Base-by-base conservation (phyloP, 169 alveolate species). In the Eimeria zaria region DNA sequence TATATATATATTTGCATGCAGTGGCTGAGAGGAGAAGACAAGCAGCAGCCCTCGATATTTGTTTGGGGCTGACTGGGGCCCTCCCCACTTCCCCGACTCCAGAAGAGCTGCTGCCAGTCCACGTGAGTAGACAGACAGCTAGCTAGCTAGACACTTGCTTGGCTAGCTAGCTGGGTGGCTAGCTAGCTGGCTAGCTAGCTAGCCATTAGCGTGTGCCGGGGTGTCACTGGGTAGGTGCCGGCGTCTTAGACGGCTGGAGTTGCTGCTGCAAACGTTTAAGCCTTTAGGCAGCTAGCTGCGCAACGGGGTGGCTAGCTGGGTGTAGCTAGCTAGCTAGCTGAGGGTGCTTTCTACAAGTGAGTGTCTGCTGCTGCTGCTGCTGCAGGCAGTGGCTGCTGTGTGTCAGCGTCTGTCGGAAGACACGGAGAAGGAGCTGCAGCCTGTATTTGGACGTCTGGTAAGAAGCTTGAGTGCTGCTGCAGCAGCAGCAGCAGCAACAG, bases 361-460 rank as follows among this genome's bases (percentile, higher is more conserved):
- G n/a, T n/a, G n/a, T 6, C 51, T 73, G 83, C 83, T 78, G 55
- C 44, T 78, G 69, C 44, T 39, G 51, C 62, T 46, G 69, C 89
- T 78, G 67, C 62, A 78, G 89, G 89, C 89, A 7, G 89, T 78
- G 16, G 89, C 89, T 78, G 89, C 89, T 41, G 89, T 78, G 22
- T 78, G 89, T 30, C 89, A 78, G 89, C 89, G 89, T 64, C 89
- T 78, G 5, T 78, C 89, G 30, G 89, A 78, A 46, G 89, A 78
- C 69, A 41, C 89, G 46, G 89, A 78, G 62, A 78, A 46, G 89
- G 64, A 46, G 39, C 27, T 78, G 62, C 89, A 78, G 89, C 89
- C 89, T 27, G 67, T 78, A 41, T 78, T 78, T 24, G 89, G 89
- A 12, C 89, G 89, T 33, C 69, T 78, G 62, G 89, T 78, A 27